Evolutionary conservation across 169 alveolate genomes (phyloP).

Genomic region (Plasmodium ovale): DNA sequence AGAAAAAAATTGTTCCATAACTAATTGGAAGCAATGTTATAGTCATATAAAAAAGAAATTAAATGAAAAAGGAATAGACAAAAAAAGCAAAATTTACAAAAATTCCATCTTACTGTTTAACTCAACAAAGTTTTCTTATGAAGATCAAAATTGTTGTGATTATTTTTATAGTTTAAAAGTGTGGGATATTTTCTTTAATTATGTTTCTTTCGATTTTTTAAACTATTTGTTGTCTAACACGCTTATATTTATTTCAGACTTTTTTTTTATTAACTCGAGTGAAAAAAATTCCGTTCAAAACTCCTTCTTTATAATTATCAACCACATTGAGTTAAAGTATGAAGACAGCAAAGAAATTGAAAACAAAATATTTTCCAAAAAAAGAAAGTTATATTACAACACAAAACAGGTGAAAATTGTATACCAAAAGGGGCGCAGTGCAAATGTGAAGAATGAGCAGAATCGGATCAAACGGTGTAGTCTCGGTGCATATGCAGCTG

Average conservation of each 20-base stretch:
- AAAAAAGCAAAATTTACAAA: conserved; percentile 57
- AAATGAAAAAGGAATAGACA: conserved; percentile 56
- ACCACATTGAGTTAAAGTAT: conserved; percentile 42
- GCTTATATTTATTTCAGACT: conserved; percentile 69
- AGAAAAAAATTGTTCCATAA: conserved; percentile 24
- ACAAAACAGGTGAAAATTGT: conserved; percentile 26
- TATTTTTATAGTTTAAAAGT: conserved; percentile 57
- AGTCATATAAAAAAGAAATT: conserved; percentile 63
- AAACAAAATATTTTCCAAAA: conserved; percentile 20
- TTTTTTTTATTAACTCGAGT: conserved; percentile 21
- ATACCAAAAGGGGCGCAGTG: not conserved
- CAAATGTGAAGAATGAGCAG: not conserved
- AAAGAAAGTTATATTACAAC: conserved; percentile 30
- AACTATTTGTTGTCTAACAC: conserved; percentile 61
- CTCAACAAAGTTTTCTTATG: conserved; percentile 69
- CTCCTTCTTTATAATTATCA: conserved; percentile 22
- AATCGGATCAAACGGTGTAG: not conserved
- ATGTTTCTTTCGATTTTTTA: conserved; percentile 73
- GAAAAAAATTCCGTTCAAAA: not conserved
- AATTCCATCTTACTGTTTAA: conserved; percentile 51
- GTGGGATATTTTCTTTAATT: conserved; percentile 66
- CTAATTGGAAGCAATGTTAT: conserved; percentile 59
- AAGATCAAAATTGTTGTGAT: conserved; percentile 74
- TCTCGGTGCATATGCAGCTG: not conserved
- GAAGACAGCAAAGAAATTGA: conserved; percentile 16